phyloP scores from a whole-genome alignment of 192 early-diverging fungal species.

The Coemansia erecta region DNA sequence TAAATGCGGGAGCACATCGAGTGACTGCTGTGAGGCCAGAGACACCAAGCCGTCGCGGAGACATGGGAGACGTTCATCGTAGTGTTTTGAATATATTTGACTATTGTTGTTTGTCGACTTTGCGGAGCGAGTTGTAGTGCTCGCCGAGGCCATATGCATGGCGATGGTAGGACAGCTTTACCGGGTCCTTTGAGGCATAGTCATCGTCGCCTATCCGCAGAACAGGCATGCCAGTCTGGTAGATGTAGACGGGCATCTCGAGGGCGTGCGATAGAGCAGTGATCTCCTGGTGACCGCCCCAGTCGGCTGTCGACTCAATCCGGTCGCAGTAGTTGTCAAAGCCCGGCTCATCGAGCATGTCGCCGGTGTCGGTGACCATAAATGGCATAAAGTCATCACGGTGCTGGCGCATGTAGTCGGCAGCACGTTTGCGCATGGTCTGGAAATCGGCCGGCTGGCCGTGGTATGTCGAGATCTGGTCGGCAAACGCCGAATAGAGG shows the following conservation, averaged over 20 bases:
- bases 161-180: conserved; percentile 83
- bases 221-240: conserved; percentile 77
- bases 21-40: conserved; percentile 9
- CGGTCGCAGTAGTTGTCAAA: conserved; percentile 75
- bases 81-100: neutral
- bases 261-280: conserved; percentile 74
- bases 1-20: conserved; percentile 15
- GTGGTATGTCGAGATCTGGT: conserved; percentile 68
- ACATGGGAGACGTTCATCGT: conserved; percentile 14
- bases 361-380: conserved; percentile 75
- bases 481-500: conserved; percentile 85
- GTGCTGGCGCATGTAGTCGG: conserved; percentile 76
- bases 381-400: conserved; percentile 91
- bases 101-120: conserved; percentile 8
- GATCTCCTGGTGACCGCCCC: conserved; percentile 95
- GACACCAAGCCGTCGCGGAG: neutral
- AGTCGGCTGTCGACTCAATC: conserved; percentile 76
- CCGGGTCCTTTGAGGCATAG: conserved; percentile 54
- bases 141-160: conserved; percentile 91
- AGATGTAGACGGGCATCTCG: conserved; percentile 76
- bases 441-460: conserved; percentile 55
- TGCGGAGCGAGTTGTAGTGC: conserved; percentile 90
- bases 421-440: conserved; percentile 69
- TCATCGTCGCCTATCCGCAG: conserved; percentile 81
- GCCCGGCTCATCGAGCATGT: conserved; percentile 66